These are phyloP conservation scores for Cryptosporidium ubiquitum DNA, from an alignment of 169 alveolate species.

Conservation along the genomic window DNA sequence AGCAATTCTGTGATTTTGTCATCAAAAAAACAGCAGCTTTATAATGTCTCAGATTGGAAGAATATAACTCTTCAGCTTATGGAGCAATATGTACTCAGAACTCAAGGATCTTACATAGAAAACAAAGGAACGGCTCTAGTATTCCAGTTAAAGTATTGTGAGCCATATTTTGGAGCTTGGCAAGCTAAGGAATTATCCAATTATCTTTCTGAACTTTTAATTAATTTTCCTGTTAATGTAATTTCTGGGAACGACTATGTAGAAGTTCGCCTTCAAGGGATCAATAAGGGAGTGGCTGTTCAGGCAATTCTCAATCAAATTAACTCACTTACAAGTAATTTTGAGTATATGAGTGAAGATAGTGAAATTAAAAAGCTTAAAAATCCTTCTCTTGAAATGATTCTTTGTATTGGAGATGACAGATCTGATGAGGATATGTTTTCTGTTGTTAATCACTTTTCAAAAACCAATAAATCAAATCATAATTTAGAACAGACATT, in stretches of 20 bases:
- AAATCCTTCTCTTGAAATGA: constrained; percentile 17
- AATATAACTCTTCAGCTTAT: constrained; percentile 78
- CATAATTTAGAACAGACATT: not conserved
- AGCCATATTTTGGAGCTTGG: constrained; percentile 87
- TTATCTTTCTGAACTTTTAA: constrained; percentile 58
- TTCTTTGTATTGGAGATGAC: constrained; percentile 56
- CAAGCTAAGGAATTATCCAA: constrained; percentile 86
- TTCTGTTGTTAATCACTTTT: constrained; percentile 26
- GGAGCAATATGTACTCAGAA: constrained; percentile 83
- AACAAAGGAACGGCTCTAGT: constrained; percentile 84
- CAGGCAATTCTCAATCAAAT: constrained; percentile 21
- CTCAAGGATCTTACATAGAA: constrained; percentile 89
- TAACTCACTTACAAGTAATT: not conserved
- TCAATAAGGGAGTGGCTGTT: constrained; percentile 53
- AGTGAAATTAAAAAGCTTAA: too few species aligned
- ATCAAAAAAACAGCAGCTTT: not conserved
- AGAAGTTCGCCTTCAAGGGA: constrained; percentile 53
- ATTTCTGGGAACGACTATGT: constrained; percentile 59
- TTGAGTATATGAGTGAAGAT: not conserved
- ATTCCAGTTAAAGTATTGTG: constrained; percentile 87
- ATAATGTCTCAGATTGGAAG: constrained; percentile 78
- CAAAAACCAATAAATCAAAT: not conserved
- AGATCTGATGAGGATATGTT: constrained; percentile 67
- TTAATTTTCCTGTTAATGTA: constrained; percentile 79
- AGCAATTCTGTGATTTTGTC: not conserved